Conservation (phyloP, 768 basidiomycete genomes). For the Pisolithus albus region DNA sequence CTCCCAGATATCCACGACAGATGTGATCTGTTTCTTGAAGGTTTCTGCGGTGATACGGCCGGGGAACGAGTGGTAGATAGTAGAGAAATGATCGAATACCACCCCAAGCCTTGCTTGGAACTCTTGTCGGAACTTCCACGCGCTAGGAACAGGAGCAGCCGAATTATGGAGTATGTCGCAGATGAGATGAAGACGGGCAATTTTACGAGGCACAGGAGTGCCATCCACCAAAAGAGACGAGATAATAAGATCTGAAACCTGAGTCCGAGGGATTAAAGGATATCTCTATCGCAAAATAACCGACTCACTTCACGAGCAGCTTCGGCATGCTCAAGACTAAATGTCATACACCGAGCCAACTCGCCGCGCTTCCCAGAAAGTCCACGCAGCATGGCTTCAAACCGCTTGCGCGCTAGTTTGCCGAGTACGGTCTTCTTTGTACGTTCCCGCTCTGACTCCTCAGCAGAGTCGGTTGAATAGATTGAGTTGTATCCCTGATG, state of each 20-base stretch:
- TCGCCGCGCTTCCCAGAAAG: slow-evolving; percentile 83
- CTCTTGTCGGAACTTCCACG: slow-evolving; percentile 95
- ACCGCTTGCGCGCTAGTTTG: slow-evolving; percentile 70
- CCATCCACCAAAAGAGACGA: slow-evolving; percentile 80
- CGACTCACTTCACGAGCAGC: slow-evolving; percentile 78
- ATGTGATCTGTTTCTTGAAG: slow-evolving; percentile 88
- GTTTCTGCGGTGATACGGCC: slow-evolving; percentile 94
- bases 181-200: slow-evolving; percentile 90
- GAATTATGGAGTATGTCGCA: slow-evolving; percentile 99
- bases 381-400: slow-evolving; percentile 86
- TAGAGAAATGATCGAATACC: slow-evolving; percentile 92
- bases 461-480: slow-evolving; percentile 89
- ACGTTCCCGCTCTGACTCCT: slow-evolving; percentile 87
- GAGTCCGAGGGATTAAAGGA: slow-evolving; percentile 3
- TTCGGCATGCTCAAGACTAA: slow-evolving; percentile 93
- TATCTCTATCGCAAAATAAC: not conserved
- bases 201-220: slow-evolving; percentile 97
- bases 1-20: slow-evolving; percentile 94
- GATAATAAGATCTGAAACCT: slow-evolving; percentile 90
- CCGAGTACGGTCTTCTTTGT: slow-evolving; percentile 72
- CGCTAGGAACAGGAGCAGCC: slow-evolving; percentile 86
- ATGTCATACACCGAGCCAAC: slow-evolving; percentile 94
- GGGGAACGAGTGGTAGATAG: slow-evolving; percentile 92
- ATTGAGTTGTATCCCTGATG: slow-evolving; percentile 77
- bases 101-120: slow-evolving; percentile 88